A percentile compares a stretch with the other conserved stretches of the same genome.
phyloP scores from a whole-genome alignment of 495 filamentous ascomycete species.

The Aspergillus carlsbadensis region DNA sequence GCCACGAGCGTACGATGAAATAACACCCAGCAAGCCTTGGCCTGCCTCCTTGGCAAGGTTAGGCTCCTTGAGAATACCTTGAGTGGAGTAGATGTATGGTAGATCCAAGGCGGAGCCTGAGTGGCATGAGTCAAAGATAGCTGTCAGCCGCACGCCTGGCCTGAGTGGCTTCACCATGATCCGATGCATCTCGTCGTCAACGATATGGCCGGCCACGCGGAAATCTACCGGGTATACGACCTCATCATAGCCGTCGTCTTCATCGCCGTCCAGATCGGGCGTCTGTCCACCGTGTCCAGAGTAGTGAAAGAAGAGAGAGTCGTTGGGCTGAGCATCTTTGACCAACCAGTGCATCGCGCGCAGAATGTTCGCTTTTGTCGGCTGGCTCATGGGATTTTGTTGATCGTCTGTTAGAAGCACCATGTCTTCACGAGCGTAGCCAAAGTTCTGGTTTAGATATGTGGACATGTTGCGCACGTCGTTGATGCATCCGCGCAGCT shows the following conservation, averaged over 20 bases:
- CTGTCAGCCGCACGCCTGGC: conserved; percentile 86
- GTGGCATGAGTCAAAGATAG: conserved; percentile 99
- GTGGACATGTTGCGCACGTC: conserved; percentile 97
- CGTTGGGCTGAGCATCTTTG: conserved; percentile 89
- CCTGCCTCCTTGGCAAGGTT: conserved; percentile 97
- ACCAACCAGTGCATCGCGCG: conserved; percentile 99
- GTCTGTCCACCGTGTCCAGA: conserved; percentile 97
- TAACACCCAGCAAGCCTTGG: conserved; percentile 85
- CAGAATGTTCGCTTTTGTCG: conserved; percentile 93
- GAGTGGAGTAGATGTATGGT: conserved; percentile 95
- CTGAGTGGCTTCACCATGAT: conserved; percentile 88
- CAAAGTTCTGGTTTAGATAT: conserved; percentile 87
- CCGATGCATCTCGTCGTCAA: conserved; percentile 97
- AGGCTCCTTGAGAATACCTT: conserved; percentile 95
- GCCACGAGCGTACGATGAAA: conserved; percentile 85
- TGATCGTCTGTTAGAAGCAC: conserved; percentile 97
- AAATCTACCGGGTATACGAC: conserved; percentile 98
- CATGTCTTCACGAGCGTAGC: conserved; percentile 96
- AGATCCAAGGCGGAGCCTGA: conserved; percentile 94
- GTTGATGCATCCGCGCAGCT: conserved; percentile 94
- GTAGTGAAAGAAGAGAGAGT: conserved; percentile 98
- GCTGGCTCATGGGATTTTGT: conserved; percentile 94
- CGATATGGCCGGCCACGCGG: conserved; percentile 84
- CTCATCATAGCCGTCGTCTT: conserved; percentile 95
- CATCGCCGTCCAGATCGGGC: conserved; percentile 91